A percentile compares a stretch with the other conserved stretches of the same genome.
Evolutionary conservation across 192 early-diverging fungal species (phyloP).

Genomic region (Obelidium mucronatum): DNA sequence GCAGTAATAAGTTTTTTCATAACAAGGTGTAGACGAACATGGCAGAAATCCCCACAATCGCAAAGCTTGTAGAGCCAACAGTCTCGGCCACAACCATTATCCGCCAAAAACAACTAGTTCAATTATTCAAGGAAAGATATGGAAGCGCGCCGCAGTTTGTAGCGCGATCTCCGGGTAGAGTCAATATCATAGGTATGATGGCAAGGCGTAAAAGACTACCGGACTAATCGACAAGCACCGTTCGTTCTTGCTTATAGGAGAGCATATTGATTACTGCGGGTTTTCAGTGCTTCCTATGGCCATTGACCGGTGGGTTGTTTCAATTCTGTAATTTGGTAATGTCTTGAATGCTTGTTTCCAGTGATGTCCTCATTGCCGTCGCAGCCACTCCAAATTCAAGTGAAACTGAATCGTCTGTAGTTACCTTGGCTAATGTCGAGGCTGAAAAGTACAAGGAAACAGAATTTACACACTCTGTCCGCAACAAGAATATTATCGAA

Average conservation of each 20-base stretch:
- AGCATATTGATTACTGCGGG: conserved; percentile 96
- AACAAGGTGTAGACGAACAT: not conserved
- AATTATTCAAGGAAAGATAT: not conserved
- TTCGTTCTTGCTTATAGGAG: conserved; percentile 65
- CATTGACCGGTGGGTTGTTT: conserved; percentile 78
- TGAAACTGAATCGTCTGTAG: conserved; percentile 37
- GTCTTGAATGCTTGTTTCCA: conserved; percentile 44
- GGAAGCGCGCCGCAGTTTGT: conserved; percentile 73
- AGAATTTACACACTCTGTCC: conserved; percentile 51
- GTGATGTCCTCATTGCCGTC: conserved; percentile 36
- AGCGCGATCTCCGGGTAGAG: conserved; percentile 90
- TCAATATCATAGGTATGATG: conserved; percentile 83
- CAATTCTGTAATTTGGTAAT: not conserved
- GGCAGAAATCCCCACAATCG: conserved; percentile 1
- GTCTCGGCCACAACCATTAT: not conserved
- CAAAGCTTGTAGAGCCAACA: not conserved
- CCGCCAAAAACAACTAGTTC: not conserved
- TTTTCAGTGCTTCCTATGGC: conserved; percentile 97
- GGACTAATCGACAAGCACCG: not conserved
- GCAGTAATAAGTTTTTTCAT: not conserved
- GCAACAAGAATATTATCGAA: conserved; percentile 61
- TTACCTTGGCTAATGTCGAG: conserved; percentile 64
- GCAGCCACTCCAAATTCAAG: conserved; percentile 12
- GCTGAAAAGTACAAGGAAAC: conserved; percentile 57
- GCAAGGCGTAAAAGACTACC: not conserved